phyloP scores from a whole-genome alignment of 805 yeast species.

The Yarrowia deformans region DNA sequence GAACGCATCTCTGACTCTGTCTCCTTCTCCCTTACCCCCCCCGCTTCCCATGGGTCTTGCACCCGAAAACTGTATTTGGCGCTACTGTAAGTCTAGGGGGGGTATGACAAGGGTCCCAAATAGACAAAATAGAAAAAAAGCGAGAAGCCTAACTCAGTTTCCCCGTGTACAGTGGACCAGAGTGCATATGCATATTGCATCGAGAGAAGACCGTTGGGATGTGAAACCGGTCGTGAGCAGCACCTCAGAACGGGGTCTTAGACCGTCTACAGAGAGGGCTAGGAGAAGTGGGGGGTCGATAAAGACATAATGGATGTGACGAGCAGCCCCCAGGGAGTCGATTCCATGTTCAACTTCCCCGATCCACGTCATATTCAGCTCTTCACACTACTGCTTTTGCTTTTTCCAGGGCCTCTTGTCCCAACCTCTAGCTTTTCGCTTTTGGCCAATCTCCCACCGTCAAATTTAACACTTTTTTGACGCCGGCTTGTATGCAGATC shows the following conservation, averaged over 20 bases:
- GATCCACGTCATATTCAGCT: too few species aligned
- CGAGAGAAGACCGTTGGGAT: slow-evolving; percentile 7
- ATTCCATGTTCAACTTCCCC: too few species aligned
- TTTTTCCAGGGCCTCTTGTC: background rate
- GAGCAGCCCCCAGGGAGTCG: too few species aligned
- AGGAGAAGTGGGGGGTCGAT: too few species aligned
- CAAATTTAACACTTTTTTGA: background rate
- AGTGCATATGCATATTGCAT: background rate
- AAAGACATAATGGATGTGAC: too few species aligned
- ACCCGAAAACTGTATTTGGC: slow-evolving; percentile 2
- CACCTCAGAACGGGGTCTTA: too few species aligned
- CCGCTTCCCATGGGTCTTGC: slow-evolving; percentile 1
- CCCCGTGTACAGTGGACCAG: slow-evolving; percentile 2
- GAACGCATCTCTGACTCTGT: too few species aligned
- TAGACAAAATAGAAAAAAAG: background rate
- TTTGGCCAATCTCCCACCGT: slow-evolving; percentile 10
- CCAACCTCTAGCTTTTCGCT: background rate
- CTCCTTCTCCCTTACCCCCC: too few species aligned
- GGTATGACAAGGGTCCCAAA: slow-evolving; percentile 11
- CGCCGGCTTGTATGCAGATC: slow-evolving; percentile 3
- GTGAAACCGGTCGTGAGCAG: slow-evolving; percentile 7
- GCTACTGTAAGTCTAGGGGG: slow-evolving; percentile 18
- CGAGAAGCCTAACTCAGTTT: background rate
- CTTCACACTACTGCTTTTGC: background rate
- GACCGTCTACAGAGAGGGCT: too few species aligned